Conservation (phyloP, 371 early-diverging fungal species). For the Mortierella sp. region DNA sequence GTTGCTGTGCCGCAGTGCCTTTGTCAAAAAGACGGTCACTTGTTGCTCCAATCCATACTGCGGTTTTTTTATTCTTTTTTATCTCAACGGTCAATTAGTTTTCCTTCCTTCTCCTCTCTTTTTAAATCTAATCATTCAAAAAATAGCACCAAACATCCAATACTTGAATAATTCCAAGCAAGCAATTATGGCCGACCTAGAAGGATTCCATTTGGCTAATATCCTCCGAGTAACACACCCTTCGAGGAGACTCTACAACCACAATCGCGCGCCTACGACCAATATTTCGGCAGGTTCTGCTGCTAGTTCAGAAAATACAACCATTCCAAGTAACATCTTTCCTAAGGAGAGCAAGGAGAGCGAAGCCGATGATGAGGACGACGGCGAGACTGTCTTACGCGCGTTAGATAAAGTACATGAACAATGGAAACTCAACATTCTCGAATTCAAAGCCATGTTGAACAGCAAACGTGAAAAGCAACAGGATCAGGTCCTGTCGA, state of each 20-base stretch:
- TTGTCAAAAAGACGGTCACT: not conserved
- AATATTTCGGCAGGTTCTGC: not conserved
- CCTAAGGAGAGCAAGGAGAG: not conserved
- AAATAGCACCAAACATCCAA: not conserved
- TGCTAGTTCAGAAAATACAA: not conserved
- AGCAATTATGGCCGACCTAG: slow-evolving; percentile 38
- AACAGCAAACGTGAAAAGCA: slow-evolving; percentile 14
- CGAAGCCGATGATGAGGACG: slow-evolving; percentile 32
- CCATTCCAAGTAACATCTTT: not conserved
- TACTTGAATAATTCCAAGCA: not conserved
- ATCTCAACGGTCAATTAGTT: not conserved
- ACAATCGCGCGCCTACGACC: not conserved
- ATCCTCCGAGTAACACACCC: slow-evolving; percentile 41
- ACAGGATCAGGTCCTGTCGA: slow-evolving; percentile 16
- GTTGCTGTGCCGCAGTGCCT: not conserved
- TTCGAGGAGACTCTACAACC: not conserved
- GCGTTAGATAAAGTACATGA: slow-evolving; percentile 37
- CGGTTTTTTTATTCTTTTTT: not conserved
- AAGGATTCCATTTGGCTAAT: slow-evolving; percentile 48
- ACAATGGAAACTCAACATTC: slow-evolving; percentile 34
- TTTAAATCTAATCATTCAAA: not conserved
- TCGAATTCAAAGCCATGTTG: slow-evolving; percentile 41
- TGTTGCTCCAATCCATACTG: slow-evolving; percentile 5
- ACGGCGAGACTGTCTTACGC: slow-evolving; percentile 27
- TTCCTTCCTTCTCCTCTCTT: not conserved